Conservation (phyloP, 139 green algal species). For the Trebouxia sp. region DNA sequence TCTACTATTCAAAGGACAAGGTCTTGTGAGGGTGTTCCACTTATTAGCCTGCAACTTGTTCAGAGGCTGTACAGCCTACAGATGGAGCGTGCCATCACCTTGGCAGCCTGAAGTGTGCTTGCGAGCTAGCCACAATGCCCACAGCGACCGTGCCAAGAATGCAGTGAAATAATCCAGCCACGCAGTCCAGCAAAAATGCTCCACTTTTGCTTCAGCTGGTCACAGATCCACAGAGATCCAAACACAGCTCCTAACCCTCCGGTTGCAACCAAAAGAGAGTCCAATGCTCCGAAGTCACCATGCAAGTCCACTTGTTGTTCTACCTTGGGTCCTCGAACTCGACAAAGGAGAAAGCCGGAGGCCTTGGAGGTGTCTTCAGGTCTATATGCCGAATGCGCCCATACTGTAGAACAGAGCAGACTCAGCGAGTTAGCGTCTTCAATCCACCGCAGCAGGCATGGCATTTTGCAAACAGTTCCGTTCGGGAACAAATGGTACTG, state of each 20-base stretch:
- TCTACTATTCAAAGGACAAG: too few relatives aligned
- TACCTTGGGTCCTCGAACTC: constrained; percentile 79
- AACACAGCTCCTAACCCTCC: constrained; percentile 9
- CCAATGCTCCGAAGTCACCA: constrained; percentile 21
- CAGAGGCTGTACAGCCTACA: not conserved
- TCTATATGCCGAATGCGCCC: constrained; percentile 82
- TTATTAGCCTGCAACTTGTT: too few relatives aligned
- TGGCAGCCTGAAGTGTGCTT: constrained; percentile 18
- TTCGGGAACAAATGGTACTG: too few relatives aligned
- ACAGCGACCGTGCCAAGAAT: constrained; percentile 26
- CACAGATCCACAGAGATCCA: constrained; percentile 3
- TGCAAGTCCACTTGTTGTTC: constrained; percentile 28
- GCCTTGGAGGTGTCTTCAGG: constrained; percentile 80
- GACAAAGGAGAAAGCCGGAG: constrained; percentile 88
- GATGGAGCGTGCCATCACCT: constrained; percentile 7
- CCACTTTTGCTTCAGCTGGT: not conserved
- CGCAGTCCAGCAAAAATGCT: constrained; percentile 23
- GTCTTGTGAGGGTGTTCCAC: too few relatives aligned
- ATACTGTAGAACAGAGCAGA: constrained; percentile 51
- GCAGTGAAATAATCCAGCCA: constrained; percentile 1
- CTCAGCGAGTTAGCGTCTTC: too few relatives aligned
- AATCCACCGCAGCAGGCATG: not conserved
- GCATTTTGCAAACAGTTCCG: not conserved
- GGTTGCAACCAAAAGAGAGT: not conserved
- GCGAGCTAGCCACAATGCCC: constrained; percentile 18